Conservation (phyloP, 192 early-diverging fungal species). For the Podila verticillata region DNA sequence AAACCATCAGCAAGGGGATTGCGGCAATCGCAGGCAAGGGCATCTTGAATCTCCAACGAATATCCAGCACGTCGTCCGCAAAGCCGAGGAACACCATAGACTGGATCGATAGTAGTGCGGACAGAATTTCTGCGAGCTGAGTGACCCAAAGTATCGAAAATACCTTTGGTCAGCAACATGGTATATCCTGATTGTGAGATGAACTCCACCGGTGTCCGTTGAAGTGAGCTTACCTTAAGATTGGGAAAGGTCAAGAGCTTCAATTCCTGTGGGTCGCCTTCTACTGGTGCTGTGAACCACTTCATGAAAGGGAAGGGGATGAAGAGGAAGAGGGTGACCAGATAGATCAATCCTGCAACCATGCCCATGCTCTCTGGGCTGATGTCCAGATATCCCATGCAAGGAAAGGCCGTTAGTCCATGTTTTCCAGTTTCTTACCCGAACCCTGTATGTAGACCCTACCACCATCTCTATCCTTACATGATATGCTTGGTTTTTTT, state of each 20-base stretch:
- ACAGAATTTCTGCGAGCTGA: slow-evolving; percentile 90
- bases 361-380: slow-evolving; percentile 97
- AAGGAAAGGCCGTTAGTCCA: slow-evolving; percentile 8
- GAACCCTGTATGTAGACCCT: no score
- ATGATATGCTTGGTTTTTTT: slow-evolving; percentile 79
- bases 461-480: slow-evolving; percentile 42
- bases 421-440: no score
- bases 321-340: slow-evolving; percentile 89
- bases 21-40: slow-evolving; percentile 92
- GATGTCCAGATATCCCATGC: background rate
- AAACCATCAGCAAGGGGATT: slow-evolving; percentile 93
- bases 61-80: slow-evolving; percentile 97
- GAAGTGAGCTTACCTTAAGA: slow-evolving; percentile 65
- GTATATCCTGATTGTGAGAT: no score
- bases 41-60: slow-evolving; percentile 96
- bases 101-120: slow-evolving; percentile 89
- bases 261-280: slow-evolving; percentile 49
- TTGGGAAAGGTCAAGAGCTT: slow-evolving; percentile 70
- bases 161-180: no score
- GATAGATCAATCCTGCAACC: slow-evolving; percentile 86
- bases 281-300: slow-evolving; percentile 71
- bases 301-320: slow-evolving; percentile 94
- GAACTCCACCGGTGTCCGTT: no score
- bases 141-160: no score
- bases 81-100: slow-evolving; percentile 98